A percentile compares a stretch with the other conserved stretches of the same genome.
Evolutionary conservation across 176 grass and related monocot genomes (phyloP).

Genomic region (Oryza punctata): DNA sequence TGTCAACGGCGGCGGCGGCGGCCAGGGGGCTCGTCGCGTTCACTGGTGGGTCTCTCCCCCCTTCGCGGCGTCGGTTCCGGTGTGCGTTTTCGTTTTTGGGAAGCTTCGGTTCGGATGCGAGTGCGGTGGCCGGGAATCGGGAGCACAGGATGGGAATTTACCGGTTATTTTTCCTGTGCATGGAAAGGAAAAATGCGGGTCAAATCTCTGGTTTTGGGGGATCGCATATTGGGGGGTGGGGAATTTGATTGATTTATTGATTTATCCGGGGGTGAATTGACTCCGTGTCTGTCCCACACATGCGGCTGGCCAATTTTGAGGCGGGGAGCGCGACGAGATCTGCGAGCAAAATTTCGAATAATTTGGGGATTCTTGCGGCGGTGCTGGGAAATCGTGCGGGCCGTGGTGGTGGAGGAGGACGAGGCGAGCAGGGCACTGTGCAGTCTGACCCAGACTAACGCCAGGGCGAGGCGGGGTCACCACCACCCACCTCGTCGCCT

Average conservation of each 20-base stretch:
- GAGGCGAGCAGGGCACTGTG: slow-evolving; percentile 28
- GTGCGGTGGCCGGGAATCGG: neutral
- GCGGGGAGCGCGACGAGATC: slow-evolving; percentile 46
- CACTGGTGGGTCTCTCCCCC: slow-evolving; percentile 24
- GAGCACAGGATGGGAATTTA: neutral
- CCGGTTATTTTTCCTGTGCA: neutral
- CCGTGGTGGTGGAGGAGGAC: neutral
- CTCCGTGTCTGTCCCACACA: slow-evolving; percentile 18
- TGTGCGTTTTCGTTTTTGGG: slow-evolving; percentile 3
- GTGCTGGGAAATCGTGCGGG: slow-evolving; percentile 45
- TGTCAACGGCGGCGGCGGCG: neutral
- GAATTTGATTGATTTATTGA: neutral
- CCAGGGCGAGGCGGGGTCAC: neutral
- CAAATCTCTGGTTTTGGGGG: slow-evolving; percentile 16
- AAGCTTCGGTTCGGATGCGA: neutral
- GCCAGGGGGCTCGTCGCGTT: neutral
- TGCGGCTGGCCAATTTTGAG: slow-evolving; percentile 23
- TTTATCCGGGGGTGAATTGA: slow-evolving; percentile 6
- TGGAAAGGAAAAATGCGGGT: slow-evolving; percentile 34
- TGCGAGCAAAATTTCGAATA: slow-evolving; percentile 35
- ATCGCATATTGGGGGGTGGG: neutral
- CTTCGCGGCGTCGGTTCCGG: neutral
- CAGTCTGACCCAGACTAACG: slow-evolving; percentile 35
- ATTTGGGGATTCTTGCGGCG: slow-evolving; percentile 38
- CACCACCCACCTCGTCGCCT: neutral